Evolutionary conservation across 495 filamentous ascomycete genomes (phyloP).

Genomic region (Physcia stellaris): DNA sequence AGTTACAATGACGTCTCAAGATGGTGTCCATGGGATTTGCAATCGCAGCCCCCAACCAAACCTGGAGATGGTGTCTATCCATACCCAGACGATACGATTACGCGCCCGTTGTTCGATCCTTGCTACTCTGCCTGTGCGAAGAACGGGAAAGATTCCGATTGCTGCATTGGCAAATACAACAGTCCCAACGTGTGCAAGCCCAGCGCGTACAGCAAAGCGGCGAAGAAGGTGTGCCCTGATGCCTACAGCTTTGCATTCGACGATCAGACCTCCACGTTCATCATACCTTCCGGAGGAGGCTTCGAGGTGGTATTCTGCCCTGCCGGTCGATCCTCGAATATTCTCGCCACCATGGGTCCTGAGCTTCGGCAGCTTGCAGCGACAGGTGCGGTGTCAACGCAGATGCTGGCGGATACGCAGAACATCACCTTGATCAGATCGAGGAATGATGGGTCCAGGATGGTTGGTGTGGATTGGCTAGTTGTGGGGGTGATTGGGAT

Average conservation of each 20-base stretch:
- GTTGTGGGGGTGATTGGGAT: too few species aligned
- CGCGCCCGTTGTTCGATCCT: conserved; percentile 55
- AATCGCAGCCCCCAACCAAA: conserved; percentile 45
- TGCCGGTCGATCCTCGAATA: conserved; percentile 52
- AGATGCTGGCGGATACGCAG: conserved; percentile 6
- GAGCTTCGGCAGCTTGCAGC: conserved; percentile 21
- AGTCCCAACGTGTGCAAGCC: conserved; percentile 44
- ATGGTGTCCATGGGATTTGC: conserved; percentile 72
- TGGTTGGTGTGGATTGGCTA: too few species aligned
- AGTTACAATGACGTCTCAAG: conserved; percentile 33
- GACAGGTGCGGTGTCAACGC: conserved; percentile 7
- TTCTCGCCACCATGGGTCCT: conserved; percentile 35
- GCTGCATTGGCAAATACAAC: conserved; percentile 53
- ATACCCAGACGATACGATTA: conserved; percentile 56
- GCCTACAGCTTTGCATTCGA: conserved; percentile 71
- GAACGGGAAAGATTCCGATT: conserved; percentile 42
- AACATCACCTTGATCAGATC: conserved; percentile 6
- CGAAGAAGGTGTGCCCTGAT: conserved; percentile 66
- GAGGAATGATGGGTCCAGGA: conserved; percentile 1
- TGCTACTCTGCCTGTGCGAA: conserved; percentile 58
- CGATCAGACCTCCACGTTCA: conserved; percentile 61
- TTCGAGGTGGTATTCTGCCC: conserved; percentile 73
- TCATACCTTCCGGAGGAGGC: conserved; percentile 55
- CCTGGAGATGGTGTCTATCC: conserved; percentile 58
- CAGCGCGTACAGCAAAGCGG: conserved; percentile 43